Percentiles rank a stretch among this genome's conserved stretches.
Conservation (phyloP, 306 rosid species). For the Ochetophila trinervis region DNA sequence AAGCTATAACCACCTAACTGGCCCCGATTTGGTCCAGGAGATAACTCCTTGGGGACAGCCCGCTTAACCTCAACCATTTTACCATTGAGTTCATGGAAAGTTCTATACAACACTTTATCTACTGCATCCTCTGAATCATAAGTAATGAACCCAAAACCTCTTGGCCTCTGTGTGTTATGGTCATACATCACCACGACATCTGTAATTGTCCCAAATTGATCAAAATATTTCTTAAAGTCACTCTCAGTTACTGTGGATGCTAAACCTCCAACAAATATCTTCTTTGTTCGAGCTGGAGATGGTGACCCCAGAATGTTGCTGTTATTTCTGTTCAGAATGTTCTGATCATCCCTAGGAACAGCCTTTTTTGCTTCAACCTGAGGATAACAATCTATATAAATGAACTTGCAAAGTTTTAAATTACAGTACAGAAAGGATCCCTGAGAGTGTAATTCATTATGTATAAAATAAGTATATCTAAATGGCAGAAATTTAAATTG, state of each 20-base stretch:
- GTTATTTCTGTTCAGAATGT: slow-evolving; percentile 64
- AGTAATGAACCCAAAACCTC: slow-evolving; percentile 96
- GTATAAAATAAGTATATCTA: too few species aligned
- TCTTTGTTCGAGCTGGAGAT: slow-evolving; percentile 87
- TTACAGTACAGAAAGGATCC: slow-evolving; percentile 14
- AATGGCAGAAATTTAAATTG: too few species aligned
- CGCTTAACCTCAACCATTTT: slow-evolving; percentile 99
- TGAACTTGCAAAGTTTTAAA: slow-evolving; percentile 1
- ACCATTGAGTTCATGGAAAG: slow-evolving; percentile 93
- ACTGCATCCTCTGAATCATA: slow-evolving; percentile 98
- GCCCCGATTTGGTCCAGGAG: slow-evolving; percentile 86
- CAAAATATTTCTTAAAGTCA: slow-evolving; percentile 90
- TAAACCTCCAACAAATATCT: slow-evolving; percentile 97
- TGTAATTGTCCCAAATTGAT: slow-evolving; percentile 93
- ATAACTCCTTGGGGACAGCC: slow-evolving; percentile 96
- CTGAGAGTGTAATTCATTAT: too few species aligned
- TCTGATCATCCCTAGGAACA: slow-evolving; percentile 97
- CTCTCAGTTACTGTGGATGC: slow-evolving; percentile 96
- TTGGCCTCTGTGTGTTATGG: slow-evolving; percentile 96
- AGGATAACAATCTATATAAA: slow-evolving; percentile 10
- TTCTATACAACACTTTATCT: slow-evolving; percentile 77
- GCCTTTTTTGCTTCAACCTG: slow-evolving; percentile 99
- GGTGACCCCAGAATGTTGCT: slow-evolving; percentile 89
- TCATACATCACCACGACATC: slow-evolving; percentile 99
- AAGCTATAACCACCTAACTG: slow-evolving; percentile 74